Evolutionary conservation across 345 rosid species (phyloP).

Genomic region (Salix dunnii): DNA sequence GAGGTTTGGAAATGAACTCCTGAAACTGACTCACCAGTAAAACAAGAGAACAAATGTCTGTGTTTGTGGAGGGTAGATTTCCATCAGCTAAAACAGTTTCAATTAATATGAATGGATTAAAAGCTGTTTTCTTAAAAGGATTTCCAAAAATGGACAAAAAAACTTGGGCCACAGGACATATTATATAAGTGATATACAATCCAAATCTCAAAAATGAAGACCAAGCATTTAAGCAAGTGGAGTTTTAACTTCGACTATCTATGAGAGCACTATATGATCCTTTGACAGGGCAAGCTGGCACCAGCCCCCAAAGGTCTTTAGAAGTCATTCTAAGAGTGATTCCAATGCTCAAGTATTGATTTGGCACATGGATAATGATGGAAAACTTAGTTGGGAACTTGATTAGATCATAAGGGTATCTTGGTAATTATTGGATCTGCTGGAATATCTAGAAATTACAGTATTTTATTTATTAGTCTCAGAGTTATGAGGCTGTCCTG

Average conservation of each 20-base stretch:
- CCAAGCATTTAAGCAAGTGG: not conserved
- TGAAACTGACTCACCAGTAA: not conserved
- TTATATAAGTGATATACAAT: not conserved
- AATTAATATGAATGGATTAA: not conserved
- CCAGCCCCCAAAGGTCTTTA: not conserved
- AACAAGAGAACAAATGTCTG: not conserved
- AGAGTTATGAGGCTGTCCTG: not conserved
- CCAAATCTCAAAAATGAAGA: not conserved
- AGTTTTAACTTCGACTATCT: not conserved
- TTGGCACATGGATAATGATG: not conserved
- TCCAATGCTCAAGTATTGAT: not conserved
- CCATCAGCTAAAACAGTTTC: not conserved
- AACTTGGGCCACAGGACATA: not conserved
- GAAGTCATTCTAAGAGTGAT: not conserved
- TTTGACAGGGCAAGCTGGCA: not conserved
- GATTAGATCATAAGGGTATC: not conserved
- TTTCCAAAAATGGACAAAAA: not conserved
- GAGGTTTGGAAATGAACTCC: not conserved
- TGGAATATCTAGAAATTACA: not conserved
- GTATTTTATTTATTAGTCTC: not conserved
- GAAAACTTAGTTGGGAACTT: not conserved
- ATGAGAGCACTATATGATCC: not conserved
- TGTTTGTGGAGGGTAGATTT: not conserved
- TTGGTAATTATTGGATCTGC: not conserved
- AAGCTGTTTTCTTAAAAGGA: not conserved